Base-by-base conservation (phyloP, 352 stramenopile species). In the Elongisporangium prolatum region DNA sequence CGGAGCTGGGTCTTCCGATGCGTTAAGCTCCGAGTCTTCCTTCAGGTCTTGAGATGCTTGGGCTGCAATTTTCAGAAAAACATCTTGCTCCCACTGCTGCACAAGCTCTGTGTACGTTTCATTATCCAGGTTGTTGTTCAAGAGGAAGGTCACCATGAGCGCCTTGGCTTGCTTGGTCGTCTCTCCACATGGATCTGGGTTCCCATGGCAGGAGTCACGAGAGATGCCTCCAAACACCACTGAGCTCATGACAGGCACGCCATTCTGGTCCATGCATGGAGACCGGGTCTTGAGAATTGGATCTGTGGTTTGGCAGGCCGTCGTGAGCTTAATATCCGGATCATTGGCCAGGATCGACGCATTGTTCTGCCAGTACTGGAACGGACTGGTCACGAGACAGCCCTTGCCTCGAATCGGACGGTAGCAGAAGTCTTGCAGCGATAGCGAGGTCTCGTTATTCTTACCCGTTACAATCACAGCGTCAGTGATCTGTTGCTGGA, bases 221-320 rank as follows among this genome's bases (percentile, higher is more conserved):
- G 70, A 56, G 16, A 96, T 54, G 0, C 86, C 88, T 8, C 89
- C 89, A 67, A 97, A 95, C 9, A 97, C 87, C 11, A 97, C 89
- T 52, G 86, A 82, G 44, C 78, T 74, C 84, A 96, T 96, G 6
- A 96, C 89, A 2, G 89, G 88, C 8, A 95, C 71, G n/a, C 89
- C 89, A 55, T 93, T 97, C 65, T 91, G 69, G 59, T 97, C 88
- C 81, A 97, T 92, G 34, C 88, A 97, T 7, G 86, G 86, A 8
- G 84, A 70, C 44, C 60, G 64, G 13, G 85, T 50, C 50, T 86
- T 74, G 3, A 91, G 68, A 6, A 50, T 53, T 4, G 65, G 63
- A 38, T 91, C 78, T 13, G 67, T 87, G 0, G 86, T 97, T 61
- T 97, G 88, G 47, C 88, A 97, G 7, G 86, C 84, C 1, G 85